Conservation (phyloP, 306 rosid species). For the Carpinus fangiana region DNA sequence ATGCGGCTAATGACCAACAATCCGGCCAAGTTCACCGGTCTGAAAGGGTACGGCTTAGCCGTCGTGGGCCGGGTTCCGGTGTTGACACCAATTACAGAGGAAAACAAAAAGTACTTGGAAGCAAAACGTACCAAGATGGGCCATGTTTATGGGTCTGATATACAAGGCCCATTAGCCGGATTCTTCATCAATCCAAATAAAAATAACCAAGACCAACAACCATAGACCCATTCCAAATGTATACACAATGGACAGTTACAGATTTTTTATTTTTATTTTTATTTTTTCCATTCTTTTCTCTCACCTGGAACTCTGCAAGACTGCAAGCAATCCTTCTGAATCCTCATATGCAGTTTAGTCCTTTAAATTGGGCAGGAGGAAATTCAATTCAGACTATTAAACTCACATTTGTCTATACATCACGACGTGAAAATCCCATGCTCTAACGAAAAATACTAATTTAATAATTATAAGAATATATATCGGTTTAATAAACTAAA, state of each 20-base stretch:
- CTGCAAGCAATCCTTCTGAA: too few species aligned
- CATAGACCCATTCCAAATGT: too few species aligned
- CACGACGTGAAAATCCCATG: too few species aligned
- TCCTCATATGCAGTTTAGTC: too few species aligned
- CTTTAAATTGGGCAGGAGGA: too few species aligned
- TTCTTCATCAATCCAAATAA: slow-evolving; percentile 41
- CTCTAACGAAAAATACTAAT: too few species aligned
- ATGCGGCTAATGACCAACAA: slow-evolving; percentile 87
- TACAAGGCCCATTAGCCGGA: slow-evolving; percentile 43
- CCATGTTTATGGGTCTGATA: slow-evolving; percentile 83
- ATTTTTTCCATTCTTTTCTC: too few species aligned
- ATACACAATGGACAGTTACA: neutral
- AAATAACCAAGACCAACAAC: slow-evolving; percentile 18
- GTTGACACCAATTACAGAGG: slow-evolving; percentile 75
- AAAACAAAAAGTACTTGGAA: slow-evolving; percentile 68
- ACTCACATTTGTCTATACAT: too few species aligned
- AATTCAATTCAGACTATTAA: too few species aligned
- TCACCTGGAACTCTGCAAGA: too few species aligned
- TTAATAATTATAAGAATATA: too few species aligned
- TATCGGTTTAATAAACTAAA: too few species aligned
- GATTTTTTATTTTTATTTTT: neutral
- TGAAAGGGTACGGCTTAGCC: slow-evolving; percentile 85
- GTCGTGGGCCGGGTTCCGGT: slow-evolving; percentile 80
- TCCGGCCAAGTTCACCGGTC: slow-evolving; percentile 76
- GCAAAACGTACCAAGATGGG: slow-evolving; percentile 87